Base-by-base conservation (phyloP, 805 yeast genomes). In the Saccharomycopsis malanga region DNA sequence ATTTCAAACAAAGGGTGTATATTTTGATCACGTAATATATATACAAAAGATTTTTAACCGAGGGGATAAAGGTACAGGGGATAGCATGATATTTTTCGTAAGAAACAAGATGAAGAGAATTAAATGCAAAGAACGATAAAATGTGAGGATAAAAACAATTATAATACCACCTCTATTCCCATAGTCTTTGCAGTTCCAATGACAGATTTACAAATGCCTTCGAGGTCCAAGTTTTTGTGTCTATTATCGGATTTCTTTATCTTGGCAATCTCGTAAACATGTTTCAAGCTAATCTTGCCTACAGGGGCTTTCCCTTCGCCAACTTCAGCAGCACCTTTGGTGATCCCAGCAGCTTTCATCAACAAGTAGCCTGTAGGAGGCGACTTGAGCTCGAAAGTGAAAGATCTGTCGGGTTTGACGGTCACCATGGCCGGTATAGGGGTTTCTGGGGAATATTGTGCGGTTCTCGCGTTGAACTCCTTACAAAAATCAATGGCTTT, bases 401-500 rank as follows among this genome's bases (percentile, higher is more conserved):
- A 93, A 0, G 91, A 61, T 65, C 98, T 76, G 65, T 93, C 98
- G n/a, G 97, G 97, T 58, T 79, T 83, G 34, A 93, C 88, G 0
- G 82, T 82, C 43, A 93, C 74, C 35, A 83, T 65, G 38, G 85
- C 89, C 0, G 98, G 98, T 39, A 91, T 76, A 12, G 98, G 98
- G 1, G 78, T 77, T 38, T 95, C 97, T 14, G 94, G 87, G 45
- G 75, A 75, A 61, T 77, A 83, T 55, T 81, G 80, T 5, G 96
- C 95, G 10, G 98, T 88, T 64, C 96, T 81, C 22, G 98, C 98
- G 63, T 93, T 93, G 72, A 93, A 93, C 63, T 93, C 98, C 66
- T 93, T 93, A 69, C 98, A 91, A 60, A 93, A 93, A 65, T 93
- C 98, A 60, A 93, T 93, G 54, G 98, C 98, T 63, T 93, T 93